A percentile compares a stretch with the other conserved stretches of the same genome.
phyloP scores from a whole-genome alignment of 139 green algal genomes.

The Chlamydomonas sphaeroides region DNA sequence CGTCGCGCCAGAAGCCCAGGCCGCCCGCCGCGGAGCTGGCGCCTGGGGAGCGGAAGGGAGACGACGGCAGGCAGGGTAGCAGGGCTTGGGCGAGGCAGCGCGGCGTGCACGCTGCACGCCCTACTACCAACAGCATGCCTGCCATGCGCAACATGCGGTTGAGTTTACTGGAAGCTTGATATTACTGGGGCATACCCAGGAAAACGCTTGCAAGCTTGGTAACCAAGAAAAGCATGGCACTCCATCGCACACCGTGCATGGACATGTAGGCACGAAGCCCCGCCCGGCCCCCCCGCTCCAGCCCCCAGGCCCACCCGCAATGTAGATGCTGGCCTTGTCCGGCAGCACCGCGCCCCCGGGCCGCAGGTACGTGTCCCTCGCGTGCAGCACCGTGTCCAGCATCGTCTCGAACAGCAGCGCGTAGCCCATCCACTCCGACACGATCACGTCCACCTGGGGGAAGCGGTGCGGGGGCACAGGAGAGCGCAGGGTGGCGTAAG shows the following conservation, averaged over 20 bases:
- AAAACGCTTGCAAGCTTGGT: no score
- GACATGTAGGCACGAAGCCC: neutral
- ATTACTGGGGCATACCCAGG: no score
- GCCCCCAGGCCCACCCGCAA: constrained; percentile 73
- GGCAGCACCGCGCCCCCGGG: constrained; percentile 92
- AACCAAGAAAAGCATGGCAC: no score
- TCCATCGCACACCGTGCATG: no score
- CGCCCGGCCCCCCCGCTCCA: constrained; percentile 83
- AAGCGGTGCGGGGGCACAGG: neutral
- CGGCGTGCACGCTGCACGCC: no score
- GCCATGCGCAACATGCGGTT: no score
- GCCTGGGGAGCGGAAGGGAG: no score
- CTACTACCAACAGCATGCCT: no score
- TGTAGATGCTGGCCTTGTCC: constrained; percentile 79
- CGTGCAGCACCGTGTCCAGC: constrained; percentile 84
- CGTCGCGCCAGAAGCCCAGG: constrained; percentile 57
- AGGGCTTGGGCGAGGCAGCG: no score
- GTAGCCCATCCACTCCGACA: constrained; percentile 99
- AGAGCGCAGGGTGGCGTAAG: no score
- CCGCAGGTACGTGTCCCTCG: constrained; percentile 68
- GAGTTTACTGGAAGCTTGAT: no score
- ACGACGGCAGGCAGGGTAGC: no score
- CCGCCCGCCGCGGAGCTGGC: constrained; percentile 28
- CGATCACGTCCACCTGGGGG: constrained; percentile 84
- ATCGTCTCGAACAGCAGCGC: constrained; percentile 97